Percentiles rank a stretch among this genome's conserved stretches.
Conservation (phyloP, 78 protist genomes). For the Dictyostelium firmibasis region DNA sequence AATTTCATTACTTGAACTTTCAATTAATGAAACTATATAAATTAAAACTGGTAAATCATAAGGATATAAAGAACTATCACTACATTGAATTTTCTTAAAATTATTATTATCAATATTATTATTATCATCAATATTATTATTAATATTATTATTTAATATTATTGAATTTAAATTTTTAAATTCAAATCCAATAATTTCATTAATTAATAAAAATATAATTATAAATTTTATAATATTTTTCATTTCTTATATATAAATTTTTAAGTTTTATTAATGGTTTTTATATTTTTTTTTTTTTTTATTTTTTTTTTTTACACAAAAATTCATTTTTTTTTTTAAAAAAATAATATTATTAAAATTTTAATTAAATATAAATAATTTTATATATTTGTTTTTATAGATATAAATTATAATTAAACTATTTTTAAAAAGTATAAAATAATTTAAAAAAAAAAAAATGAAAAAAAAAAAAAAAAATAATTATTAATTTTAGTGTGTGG, state of each 20-base stretch:
- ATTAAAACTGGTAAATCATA: neutral
- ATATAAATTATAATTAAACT: too few relatives aligned
- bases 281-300: too few relatives aligned
- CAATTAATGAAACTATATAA: neutral
- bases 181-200: neutral
- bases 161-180: neutral
- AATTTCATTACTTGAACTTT: neutral
- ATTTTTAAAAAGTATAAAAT: too few relatives aligned
- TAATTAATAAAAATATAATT: neutral
- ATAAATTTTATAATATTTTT: neutral
- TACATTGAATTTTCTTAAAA: neutral
- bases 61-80: neutral
- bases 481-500: neutral
- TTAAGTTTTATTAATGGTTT: too few relatives aligned
- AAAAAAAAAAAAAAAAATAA: too few relatives aligned
- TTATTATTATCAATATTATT: neutral
- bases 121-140: neutral
- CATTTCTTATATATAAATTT: neutral
- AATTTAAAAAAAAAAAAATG: too few relatives aligned
- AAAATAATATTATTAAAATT: too few relatives aligned
- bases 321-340: neutral
- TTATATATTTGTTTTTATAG: neutral
- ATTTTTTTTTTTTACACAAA: too few relatives aligned
- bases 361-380: too few relatives aligned
- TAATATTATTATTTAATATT: neutral